phyloP scores from a whole-genome alignment of 805 yeast genomes.

The Saccharomycopsis sp. region DNA sequence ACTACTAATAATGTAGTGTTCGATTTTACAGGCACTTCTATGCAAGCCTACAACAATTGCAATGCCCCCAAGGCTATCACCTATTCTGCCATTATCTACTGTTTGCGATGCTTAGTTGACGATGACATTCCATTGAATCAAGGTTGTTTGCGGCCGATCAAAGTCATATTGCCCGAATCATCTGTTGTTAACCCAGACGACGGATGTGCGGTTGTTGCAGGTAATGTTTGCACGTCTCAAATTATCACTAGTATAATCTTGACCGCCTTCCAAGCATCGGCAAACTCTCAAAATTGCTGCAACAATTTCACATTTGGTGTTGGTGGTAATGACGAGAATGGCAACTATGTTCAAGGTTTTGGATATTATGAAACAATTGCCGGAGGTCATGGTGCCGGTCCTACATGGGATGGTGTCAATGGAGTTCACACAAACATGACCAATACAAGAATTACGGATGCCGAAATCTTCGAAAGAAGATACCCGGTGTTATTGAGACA shows the following conservation, averaged over 20 bases:
- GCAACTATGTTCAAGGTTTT: constrained; percentile 55
- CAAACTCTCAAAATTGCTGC: constrained; percentile 95
- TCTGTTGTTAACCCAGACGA: constrained; percentile 66
- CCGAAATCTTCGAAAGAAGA: constrained; percentile 80
- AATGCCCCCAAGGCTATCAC: constrained; percentile 93
- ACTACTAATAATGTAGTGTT: constrained; percentile 58
- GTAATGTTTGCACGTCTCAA: constrained; percentile 93
- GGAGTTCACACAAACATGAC: constrained; percentile 96
- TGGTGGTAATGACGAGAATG: constrained; percentile 50
- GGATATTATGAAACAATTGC: constrained; percentile 94
- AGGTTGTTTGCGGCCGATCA: constrained; percentile 81
- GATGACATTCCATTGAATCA: constrained; percentile 89
- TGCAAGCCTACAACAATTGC: constrained; percentile 82
- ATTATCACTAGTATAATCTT: constrained; percentile 84
- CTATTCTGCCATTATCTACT: constrained; percentile 81
- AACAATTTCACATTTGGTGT: constrained; percentile 87
- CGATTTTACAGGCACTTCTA: constrained; percentile 82
- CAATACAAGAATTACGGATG: constrained; percentile 87
- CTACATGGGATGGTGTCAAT: constrained; percentile 76
- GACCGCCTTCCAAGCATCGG: constrained; percentile 81
- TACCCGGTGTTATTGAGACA: constrained; percentile 76
- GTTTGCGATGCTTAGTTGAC: constrained; percentile 75
- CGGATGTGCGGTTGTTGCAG: constrained; percentile 92
- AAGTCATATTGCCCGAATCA: constrained; percentile 55
- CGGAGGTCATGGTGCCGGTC: constrained; percentile 93